A percentile compares a stretch with the other conserved stretches of the same genome.
Conservation (phyloP, 2,329 filamentous ascomycete genomes). For the Sarocladiaceae sp. region DNA sequence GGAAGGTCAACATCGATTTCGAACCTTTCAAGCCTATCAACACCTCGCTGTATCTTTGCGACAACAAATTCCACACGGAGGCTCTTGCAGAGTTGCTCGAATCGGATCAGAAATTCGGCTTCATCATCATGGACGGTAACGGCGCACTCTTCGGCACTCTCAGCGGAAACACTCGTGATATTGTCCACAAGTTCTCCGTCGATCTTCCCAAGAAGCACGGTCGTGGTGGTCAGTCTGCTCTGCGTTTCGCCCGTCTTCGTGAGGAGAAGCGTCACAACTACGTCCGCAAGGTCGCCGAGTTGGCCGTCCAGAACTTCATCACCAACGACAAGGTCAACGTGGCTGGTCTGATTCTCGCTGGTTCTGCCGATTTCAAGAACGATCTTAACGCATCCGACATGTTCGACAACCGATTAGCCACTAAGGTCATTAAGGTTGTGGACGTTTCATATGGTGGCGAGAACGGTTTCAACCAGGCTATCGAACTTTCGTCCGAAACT, state of each 20-base stretch:
- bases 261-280: constrained; percentile 99
- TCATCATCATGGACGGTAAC: constrained; percentile 99
- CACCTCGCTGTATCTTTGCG: constrained; percentile 97
- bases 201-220: constrained; percentile 99
- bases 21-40: constrained; percentile 99
- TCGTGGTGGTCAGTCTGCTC: constrained; percentile 98
- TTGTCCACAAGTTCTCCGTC: constrained; percentile 97
- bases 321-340: constrained; percentile 98
- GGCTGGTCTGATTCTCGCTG: constrained; percentile 88
- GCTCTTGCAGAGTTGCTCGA: constrained; percentile 94
- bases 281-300: constrained; percentile 95
- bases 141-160: constrained; percentile 95
- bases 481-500: constrained; percentile 91
- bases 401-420: constrained; percentile 86
- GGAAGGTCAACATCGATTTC: constrained; percentile 99
- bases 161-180: constrained; percentile 93
- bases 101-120: constrained; percentile 98
- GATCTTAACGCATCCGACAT: constrained; percentile 96
- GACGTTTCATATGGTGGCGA: constrained; percentile 98
- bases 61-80: constrained; percentile 99
- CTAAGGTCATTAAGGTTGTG: constrained; percentile 99
- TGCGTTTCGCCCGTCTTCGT: constrained; percentile 98
- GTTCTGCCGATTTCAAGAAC: constrained; percentile 99
- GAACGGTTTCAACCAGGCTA: constrained; percentile 99
- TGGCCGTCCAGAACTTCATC: constrained; percentile 98